phyloP scores from a whole-genome alignment of 2,329 filamentous ascomycete species.

The Apiospora malaysiana region DNA sequence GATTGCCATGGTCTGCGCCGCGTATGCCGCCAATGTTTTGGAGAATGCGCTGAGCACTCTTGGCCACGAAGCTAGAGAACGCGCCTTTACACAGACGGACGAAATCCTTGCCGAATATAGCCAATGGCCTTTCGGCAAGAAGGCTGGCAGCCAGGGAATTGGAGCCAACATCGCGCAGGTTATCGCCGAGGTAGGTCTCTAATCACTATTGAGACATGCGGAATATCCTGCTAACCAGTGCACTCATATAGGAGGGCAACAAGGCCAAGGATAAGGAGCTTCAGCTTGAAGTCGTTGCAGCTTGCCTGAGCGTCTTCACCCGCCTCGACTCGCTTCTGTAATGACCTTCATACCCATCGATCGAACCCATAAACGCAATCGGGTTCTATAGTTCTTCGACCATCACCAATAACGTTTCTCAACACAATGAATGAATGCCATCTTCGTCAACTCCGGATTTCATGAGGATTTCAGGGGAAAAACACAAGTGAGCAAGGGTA shows the following conservation, averaged over 20 bases:
- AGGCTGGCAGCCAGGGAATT: constrained; percentile 79
- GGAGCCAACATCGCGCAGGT: constrained; percentile 91
- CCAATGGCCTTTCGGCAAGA: constrained; percentile 93
- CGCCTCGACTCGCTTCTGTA: constrained; percentile 94
- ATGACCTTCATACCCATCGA: constrained; percentile 27
- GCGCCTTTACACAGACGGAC: constrained; percentile 96
- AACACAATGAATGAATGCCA: constrained; percentile 19
- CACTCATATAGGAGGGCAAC: constrained; percentile 70
- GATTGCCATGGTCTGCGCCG: constrained; percentile 94
- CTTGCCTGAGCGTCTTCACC: constrained; percentile 96
- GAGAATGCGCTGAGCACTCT: constrained; percentile 96
- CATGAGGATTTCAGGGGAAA: constrained; percentile 16
- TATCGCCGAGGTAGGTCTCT: constrained; percentile 70
- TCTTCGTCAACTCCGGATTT: constrained; percentile 16
- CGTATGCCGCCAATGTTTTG: constrained; percentile 96
- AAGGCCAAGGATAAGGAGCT: constrained; percentile 91
- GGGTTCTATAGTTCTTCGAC: constrained; percentile 15
- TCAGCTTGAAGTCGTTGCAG: constrained; percentile 95
- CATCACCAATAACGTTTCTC: constrained; percentile 8
- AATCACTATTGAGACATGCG: background rate
- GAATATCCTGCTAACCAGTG: background rate
- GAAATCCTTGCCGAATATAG: constrained; percentile 95
- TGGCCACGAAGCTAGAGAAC: constrained; percentile 90
- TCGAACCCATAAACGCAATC: background rate
- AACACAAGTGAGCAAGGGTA: background rate